These are phyloP conservation scores for Candida saitoana DNA, from an alignment of 805 yeast genomes.

Conservation along the genomic window DNA sequence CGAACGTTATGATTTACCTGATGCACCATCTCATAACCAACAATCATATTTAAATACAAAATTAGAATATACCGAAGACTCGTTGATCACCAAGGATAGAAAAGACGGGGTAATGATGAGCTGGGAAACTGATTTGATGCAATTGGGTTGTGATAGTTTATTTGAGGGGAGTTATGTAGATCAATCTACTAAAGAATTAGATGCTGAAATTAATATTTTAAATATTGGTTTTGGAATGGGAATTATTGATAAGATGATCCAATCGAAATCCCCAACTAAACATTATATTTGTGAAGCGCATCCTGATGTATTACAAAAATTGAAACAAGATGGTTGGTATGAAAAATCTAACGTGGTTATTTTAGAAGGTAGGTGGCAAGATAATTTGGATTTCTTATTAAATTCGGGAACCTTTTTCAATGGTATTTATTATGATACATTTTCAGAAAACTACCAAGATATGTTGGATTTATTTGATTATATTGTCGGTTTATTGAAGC, in stretches of 20 bases:
- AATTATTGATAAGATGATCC: slow-evolving; percentile 79
- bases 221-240: slow-evolving; percentile 98
- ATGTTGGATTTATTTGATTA: slow-evolving; percentile 81
- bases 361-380: slow-evolving; percentile 93
- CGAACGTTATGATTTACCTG: slow-evolving; percentile 8
- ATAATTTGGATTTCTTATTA: slow-evolving; percentile 61
- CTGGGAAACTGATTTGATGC: slow-evolving; percentile 87
- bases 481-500: slow-evolving; percentile 76
- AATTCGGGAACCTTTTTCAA: slow-evolving; percentile 67
- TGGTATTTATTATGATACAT: slow-evolving; percentile 92
- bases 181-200: slow-evolving; percentile 21
- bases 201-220: slow-evolving; percentile 48
- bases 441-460: slow-evolving; percentile 85
- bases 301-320: slow-evolving; percentile 75
- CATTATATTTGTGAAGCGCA: slow-evolving; percentile 95
- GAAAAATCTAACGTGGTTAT: slow-evolving; percentile 67
- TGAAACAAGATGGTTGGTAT: slow-evolving; percentile 79
- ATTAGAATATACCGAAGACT: slow-evolving; percentile 62
- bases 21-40: slow-evolving; percentile 62
- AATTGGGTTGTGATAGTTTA: slow-evolving; percentile 71
- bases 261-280: slow-evolving; percentile 50
- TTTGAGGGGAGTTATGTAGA: slow-evolving; percentile 40
- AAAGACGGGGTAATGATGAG: slow-evolving; percentile 97
- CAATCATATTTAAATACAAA: slow-evolving; percentile 60
- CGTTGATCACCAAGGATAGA: slow-evolving; percentile 67